A percentile compares a stretch with the other conserved stretches of the same genome.
phyloP scores from a whole-genome alignment of 805 yeast species.

The Suhomyces faveliae region DNA sequence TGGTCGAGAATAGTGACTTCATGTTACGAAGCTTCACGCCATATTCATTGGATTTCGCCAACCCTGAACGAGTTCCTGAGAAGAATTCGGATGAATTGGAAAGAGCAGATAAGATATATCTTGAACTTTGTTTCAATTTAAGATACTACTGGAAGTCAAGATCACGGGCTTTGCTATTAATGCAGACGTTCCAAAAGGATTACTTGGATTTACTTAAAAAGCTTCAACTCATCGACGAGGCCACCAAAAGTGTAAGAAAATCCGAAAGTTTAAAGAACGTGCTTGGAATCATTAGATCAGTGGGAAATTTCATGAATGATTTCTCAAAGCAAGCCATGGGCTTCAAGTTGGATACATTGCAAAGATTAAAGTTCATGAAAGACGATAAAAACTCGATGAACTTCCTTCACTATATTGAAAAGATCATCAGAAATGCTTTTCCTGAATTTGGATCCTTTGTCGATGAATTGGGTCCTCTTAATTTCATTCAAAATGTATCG shows the following conservation, averaged over 20 bases:
- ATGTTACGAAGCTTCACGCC: conserved; percentile 75
- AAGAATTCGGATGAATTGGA: conserved; percentile 77
- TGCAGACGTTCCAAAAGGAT: conserved; percentile 73
- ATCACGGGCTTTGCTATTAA: conserved; percentile 74
- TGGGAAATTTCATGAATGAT: conserved; percentile 97
- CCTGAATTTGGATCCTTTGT: conserved; percentile 75
- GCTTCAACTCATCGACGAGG: conserved; percentile 68
- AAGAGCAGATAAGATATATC: conserved; percentile 79
- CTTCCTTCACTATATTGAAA: conserved; percentile 89
- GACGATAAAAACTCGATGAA: conserved; percentile 86
- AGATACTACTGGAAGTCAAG: conserved; percentile 91
- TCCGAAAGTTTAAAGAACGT: conserved; percentile 70
- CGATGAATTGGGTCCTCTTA: conserved; percentile 63
- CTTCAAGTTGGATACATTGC: conserved; percentile 85
- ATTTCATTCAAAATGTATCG: conserved; percentile 66
- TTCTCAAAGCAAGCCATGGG: conserved; percentile 90
- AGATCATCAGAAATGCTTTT: conserved; percentile 75
- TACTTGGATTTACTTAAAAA: conserved; percentile 69
- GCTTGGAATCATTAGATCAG: conserved; percentile 80
- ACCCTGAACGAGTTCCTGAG: conserved; percentile 44
- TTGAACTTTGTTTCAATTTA: conserved; percentile 80
- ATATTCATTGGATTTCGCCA: conserved; percentile 68
- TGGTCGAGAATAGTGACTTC: conserved; percentile 71
- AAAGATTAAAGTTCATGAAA: conserved; percentile 84
- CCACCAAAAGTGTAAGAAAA: conserved; percentile 61